A percentile compares a stretch with the other conserved stretches of the same genome.
These are phyloP conservation scores for Colletotrichum abscissum DNA, from an alignment of 2,329 filamentous ascomycete species.

Conservation along the genomic window DNA sequence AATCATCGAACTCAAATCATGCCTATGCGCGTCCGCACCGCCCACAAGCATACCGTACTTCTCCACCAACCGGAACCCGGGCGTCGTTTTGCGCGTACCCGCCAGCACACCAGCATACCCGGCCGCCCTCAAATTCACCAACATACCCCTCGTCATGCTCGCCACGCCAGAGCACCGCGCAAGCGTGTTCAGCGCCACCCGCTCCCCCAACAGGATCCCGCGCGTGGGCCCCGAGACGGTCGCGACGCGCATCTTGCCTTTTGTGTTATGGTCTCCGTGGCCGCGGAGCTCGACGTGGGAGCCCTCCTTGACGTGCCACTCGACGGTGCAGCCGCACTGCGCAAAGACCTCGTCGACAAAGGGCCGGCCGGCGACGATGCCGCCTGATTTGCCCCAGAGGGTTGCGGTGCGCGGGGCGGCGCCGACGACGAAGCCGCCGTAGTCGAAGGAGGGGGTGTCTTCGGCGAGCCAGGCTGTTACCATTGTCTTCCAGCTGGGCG, in stretches of 20 bases:
- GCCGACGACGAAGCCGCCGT: constrained; percentile 96
- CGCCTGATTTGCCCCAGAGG: constrained; percentile 76
- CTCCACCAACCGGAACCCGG: constrained; percentile 93
- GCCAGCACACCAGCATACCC: constrained; percentile 89
- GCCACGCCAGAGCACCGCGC: constrained; percentile 93
- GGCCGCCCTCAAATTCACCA: constrained; percentile 66
- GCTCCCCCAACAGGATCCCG: constrained; percentile 85
- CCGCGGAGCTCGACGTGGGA: constrained; percentile 66
- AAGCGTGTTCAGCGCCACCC: constrained; percentile 91
- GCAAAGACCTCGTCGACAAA: constrained; percentile 95
- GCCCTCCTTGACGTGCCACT: constrained; percentile 88
- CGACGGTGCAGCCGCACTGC: constrained; percentile 90
- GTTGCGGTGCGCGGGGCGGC: constrained; percentile 72
- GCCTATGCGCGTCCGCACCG: constrained; percentile 89
- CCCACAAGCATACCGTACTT: constrained; percentile 98
- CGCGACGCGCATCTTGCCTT: constrained; percentile 71
- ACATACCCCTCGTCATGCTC: constrained; percentile 69
- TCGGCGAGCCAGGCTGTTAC: constrained; percentile 91
- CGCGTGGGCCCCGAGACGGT: constrained; percentile 88
- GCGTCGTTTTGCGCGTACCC: constrained; percentile 96
- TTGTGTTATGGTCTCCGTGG: constrained; percentile 52
- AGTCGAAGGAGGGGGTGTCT: constrained; percentile 96
- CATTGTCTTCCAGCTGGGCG: constrained; percentile 83
- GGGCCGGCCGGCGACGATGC: constrained; percentile 89
- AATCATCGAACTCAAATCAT: constrained; percentile 93